These are phyloP conservation scores for Hibiscus syriacus DNA, from an alignment of 345 rosid species.

Conservation along the genomic window DNA sequence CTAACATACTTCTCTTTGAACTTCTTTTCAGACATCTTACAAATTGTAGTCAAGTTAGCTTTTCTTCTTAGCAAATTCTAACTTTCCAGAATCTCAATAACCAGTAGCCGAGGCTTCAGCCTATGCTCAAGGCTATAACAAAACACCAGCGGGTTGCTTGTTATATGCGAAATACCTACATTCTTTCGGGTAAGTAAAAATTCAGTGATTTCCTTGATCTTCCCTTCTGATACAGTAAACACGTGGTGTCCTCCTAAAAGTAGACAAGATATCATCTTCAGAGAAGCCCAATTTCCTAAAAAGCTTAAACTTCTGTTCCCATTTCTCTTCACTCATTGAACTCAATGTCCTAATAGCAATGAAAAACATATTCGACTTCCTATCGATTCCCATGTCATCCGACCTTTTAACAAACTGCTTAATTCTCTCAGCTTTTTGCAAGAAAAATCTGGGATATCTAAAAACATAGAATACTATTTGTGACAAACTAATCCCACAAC, in stretches of 20 bases:
- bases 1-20: constrained; percentile 18
- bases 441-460: constrained; percentile 17
- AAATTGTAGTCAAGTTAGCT: constrained; percentile 8
- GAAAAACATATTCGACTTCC: constrained; percentile 24
- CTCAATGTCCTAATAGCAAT: constrained; percentile 19
- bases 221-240: constrained; percentile 23
- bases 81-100: constrained; percentile 20
- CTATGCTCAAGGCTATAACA: constrained; percentile 21
- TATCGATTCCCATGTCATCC: constrained; percentile 28
- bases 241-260: constrained; percentile 28
- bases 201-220: constrained; percentile 15
- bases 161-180: constrained; percentile 14
- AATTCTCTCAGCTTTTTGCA: constrained; percentile 14
- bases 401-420: constrained; percentile 16
- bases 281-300: constrained; percentile 24
- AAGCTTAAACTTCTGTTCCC: constrained; percentile 25
- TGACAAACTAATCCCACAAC: constrained; percentile 16
- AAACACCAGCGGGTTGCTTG: constrained; percentile 18
- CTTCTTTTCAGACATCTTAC: constrained; percentile 3
- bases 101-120: constrained; percentile 21
- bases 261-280: constrained; percentile 17
- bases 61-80: constrained; percentile 21
- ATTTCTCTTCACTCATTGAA: constrained; percentile 22
- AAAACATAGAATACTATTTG: constrained; percentile 17
- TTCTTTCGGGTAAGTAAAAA: constrained; percentile 2